Evolutionary conservation across 2,329 filamentous ascomycete species (phyloP).

Genomic region (Pseudopithomyces chartarum): DNA sequence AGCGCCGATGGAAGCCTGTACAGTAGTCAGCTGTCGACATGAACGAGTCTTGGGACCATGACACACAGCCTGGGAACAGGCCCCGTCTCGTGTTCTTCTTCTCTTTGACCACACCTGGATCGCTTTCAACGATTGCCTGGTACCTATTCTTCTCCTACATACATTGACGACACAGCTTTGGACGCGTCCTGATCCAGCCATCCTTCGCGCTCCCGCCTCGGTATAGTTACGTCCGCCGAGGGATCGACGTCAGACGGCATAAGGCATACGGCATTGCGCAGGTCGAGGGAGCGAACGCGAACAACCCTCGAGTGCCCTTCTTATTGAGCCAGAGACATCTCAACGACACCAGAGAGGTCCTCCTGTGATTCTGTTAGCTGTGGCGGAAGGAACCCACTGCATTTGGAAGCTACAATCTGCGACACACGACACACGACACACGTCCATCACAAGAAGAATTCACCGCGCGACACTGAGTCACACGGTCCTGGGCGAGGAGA

Average conservation of each 20-base stretch:
- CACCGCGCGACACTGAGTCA: slow-evolving; percentile 29
- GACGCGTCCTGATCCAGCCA: background rate
- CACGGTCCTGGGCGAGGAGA: background rate
- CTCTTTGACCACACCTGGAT: background rate
- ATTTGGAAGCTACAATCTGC: slow-evolving; percentile 30
- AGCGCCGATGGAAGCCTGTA: background rate
- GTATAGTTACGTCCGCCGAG: background rate
- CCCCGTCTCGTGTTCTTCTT: background rate
- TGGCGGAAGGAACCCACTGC: slow-evolving; percentile 21
- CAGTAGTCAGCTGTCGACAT: slow-evolving; percentile 1
- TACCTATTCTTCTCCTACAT: background rate
- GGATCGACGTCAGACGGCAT: slow-evolving; percentile 6
- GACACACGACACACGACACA: slow-evolving; percentile 18
- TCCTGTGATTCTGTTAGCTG: slow-evolving; percentile 11
- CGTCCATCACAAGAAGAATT: slow-evolving; percentile 18
- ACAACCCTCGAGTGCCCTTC: background rate
- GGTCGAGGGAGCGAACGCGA: slow-evolving; percentile 1
- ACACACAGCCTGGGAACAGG: slow-evolving; percentile 15
- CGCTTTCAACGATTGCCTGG: background rate
- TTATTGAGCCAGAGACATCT: background rate
- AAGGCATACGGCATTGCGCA: slow-evolving; percentile 18
- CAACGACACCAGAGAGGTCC: background rate
- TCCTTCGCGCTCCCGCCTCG: background rate
- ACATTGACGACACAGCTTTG: background rate
- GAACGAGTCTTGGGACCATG: slow-evolving; percentile 11